Percentiles rank a stretch among this genome's conserved stretches.
Conservation (phyloP, 164 flowering plant species). For the Echeveria elegans region DNA sequence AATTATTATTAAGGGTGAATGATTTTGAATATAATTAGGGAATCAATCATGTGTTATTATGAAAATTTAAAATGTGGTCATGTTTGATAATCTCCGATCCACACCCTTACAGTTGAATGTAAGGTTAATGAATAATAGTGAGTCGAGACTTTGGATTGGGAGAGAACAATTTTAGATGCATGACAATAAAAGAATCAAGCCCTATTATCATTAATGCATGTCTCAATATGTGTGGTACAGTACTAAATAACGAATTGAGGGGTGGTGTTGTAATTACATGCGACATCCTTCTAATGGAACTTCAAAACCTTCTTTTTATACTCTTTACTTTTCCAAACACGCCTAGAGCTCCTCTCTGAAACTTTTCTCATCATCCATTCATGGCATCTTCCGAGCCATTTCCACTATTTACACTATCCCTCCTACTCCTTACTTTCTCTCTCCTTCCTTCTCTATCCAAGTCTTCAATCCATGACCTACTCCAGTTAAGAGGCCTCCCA, state of each 20-base stretch:
- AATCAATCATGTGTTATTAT: no score
- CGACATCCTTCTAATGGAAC: slow-evolving; percentile 1
- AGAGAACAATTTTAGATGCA: neutral
- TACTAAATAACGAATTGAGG: neutral
- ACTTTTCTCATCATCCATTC: slow-evolving; percentile 9
- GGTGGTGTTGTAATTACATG: neutral
- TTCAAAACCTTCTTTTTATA: slow-evolving; percentile 6
- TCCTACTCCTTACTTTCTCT: slow-evolving; percentile 4
- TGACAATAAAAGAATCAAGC: neutral
- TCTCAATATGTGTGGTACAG: slow-evolving; percentile 5
- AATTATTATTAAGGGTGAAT: no score
- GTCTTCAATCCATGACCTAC: slow-evolving; percentile 5
- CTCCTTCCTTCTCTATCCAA: neutral
- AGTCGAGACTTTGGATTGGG: neutral
- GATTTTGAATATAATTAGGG: no score
- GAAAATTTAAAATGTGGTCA: no score
- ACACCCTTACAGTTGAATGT: neutral
- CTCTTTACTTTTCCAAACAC: slow-evolving; percentile 4
- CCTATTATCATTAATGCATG: slow-evolving; percentile 2
- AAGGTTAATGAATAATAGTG: neutral
- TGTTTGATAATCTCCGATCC: no score
- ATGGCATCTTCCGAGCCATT: slow-evolving; percentile 3
- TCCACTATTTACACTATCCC: neutral
- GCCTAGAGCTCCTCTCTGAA: slow-evolving; percentile 6
- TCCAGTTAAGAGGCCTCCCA: slow-evolving; percentile 5